Evolutionary conservation across 1,284 basidiomycete species (phyloP), one percentile per base, ranked within the genome.

Genomic region (Cryptococcus sp.): DNA sequence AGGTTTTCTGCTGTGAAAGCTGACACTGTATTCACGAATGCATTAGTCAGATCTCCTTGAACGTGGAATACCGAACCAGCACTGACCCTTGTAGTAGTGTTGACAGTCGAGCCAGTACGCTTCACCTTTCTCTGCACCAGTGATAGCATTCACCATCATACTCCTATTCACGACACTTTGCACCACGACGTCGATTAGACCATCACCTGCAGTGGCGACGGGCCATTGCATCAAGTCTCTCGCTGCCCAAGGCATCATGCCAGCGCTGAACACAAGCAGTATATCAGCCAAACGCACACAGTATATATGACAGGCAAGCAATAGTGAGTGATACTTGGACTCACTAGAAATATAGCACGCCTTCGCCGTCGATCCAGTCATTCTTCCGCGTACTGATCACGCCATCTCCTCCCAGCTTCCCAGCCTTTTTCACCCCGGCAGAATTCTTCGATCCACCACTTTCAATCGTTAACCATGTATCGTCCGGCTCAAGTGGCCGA

Each of bases 211-310:
- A 40, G 86, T 77, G 1, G 89, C 87, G 3, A 89, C 86, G 0
- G 92, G 92, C 76, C 93, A 94, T 53, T 92, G 87, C 87, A 93
- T 89, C 43, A 91, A 80, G 72, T 92, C 88, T 50, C 87, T 85
- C 7, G 78, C 72, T 0, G 82, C 78, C 67, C 77, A 83, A 1
- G 82, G 82, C 65, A 81, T 73, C 59, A 78, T 77, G 0, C 82
- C 82, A 22, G 78, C 79, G 59, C 80, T 81, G 46, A n/a, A 34
- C 5, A 52, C 20, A 22, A n/a, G 45, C 16, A 41, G 16, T n/a
- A 46, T 41, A 6, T 44, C 41, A 46, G 17, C 5, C 22, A 13
- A 43, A 54, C 41, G 52, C 54, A 47, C 40, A 10, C 20, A 29
- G 48, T n/a, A 25, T 41, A 19, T 3, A 23, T 10, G n/a, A 22